phyloP scores from a whole-genome alignment of 108 stramenopile species.

The Chaetoceros muelleri region DNA sequence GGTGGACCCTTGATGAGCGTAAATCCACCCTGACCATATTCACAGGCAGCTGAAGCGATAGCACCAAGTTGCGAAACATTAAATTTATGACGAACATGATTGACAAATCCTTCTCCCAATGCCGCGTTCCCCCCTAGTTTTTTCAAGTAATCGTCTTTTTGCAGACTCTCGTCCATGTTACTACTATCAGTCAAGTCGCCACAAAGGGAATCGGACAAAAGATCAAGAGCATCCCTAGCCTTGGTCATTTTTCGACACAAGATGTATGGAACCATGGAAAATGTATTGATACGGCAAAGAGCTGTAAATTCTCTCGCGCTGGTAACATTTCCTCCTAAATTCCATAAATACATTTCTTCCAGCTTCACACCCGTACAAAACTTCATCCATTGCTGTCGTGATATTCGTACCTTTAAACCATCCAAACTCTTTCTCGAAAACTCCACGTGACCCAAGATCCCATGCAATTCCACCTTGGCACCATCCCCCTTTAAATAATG shows the following conservation, averaged over 20 bases:
- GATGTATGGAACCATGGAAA: conserved; percentile 53
- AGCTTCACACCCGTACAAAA: conserved; percentile 6
- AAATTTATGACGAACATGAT: conserved; percentile 58
- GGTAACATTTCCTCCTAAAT: conserved; percentile 65
- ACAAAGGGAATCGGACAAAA: background rate
- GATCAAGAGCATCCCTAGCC: background rate
- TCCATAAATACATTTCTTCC: conserved; percentile 44
- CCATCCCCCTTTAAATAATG: background rate
- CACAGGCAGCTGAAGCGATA: conserved; percentile 56
- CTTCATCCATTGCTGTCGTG: conserved; percentile 49
- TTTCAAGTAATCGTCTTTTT: conserved; percentile 28
- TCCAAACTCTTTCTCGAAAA: conserved; percentile 35
- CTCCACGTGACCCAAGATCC: conserved; percentile 61
- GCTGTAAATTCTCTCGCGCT: conserved; percentile 76
- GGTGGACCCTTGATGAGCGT: conserved; percentile 80
- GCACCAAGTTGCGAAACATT: conserved; percentile 75
- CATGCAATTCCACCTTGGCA: conserved; percentile 1
- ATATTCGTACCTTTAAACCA: conserved; percentile 47
- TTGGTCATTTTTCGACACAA: conserved; percentile 37
- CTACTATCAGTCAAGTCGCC: no score
- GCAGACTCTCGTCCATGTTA: background rate
- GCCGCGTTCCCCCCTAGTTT: conserved; percentile 59
- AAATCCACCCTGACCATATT: conserved; percentile 78
- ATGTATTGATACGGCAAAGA: conserved; percentile 47
- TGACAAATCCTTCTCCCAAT: conserved; percentile 69